Percentiles rank a stretch among this genome's conserved stretches.
Evolutionary conservation across 2,329 filamentous ascomycete species (phyloP).

Genomic region (Hymenoscyphus repandus): DNA sequence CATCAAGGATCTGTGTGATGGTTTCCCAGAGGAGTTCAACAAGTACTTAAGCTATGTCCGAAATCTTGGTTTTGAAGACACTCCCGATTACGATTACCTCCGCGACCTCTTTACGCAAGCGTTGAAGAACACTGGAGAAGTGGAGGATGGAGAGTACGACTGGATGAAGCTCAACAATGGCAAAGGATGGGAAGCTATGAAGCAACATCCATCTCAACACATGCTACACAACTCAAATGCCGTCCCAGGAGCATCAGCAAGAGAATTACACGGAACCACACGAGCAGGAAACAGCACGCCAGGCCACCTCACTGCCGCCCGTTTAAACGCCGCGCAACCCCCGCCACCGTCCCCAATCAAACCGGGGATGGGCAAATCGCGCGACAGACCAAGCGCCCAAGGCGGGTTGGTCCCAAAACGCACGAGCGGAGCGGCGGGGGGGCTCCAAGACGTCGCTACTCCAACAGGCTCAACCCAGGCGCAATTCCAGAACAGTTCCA

Average conservation of each 20-base stretch:
- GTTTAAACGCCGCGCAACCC: constrained; percentile 93
- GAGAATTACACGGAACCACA: constrained; percentile 74
- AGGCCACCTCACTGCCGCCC: constrained; percentile 64
- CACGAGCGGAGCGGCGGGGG: constrained; percentile 65
- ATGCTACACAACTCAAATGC: constrained; percentile 72
- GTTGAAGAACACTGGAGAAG: constrained; percentile 86
- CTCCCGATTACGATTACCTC: constrained; percentile 96
- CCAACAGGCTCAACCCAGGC: constrained; percentile 89
- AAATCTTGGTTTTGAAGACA: constrained; percentile 97
- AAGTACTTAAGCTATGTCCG: constrained; percentile 97
- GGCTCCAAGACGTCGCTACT: constrained; percentile 70
- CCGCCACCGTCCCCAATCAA: constrained; percentile 81
- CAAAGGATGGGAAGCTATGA: constrained; percentile 85
- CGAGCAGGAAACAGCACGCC: constrained; percentile 56
- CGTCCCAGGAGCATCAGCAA: constrained; percentile 74
- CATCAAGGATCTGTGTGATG: constrained; percentile 95
- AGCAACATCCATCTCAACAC: constrained; percentile 63
- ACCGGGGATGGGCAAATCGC: constrained; percentile 66
- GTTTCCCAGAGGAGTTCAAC: constrained; percentile 95
- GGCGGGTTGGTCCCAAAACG: constrained; percentile 70
- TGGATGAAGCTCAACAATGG: constrained; percentile 97
- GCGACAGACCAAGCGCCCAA: constrained; percentile 70
- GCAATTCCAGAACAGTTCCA: constrained; percentile 93
- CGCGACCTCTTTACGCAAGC: constrained; percentile 95
- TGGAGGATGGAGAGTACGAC: constrained; percentile 98